These are phyloP conservation scores for Colletotrichum falcatum DNA, from an alignment of 2,329 filamentous ascomycete species.

Conservation along the genomic window DNA sequence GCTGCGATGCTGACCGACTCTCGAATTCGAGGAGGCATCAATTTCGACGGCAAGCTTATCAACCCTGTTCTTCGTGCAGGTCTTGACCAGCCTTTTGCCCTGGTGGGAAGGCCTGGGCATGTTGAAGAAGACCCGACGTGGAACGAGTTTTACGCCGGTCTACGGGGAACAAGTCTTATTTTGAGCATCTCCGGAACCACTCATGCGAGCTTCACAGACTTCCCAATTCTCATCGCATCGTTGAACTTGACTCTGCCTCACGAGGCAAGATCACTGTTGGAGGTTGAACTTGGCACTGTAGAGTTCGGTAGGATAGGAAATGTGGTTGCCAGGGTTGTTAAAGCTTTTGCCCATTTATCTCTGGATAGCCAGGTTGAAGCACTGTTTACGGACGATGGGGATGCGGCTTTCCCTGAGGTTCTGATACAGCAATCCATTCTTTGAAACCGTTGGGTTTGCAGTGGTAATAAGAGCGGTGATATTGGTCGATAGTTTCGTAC, in stretches of 20 bases:
- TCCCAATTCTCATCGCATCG: conserved; percentile 45
- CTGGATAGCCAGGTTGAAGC: not conserved
- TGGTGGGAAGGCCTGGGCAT: conserved; percentile 49
- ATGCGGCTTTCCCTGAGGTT: conserved; percentile 22
- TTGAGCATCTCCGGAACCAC: conserved; percentile 44
- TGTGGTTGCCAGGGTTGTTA: conserved; percentile 22
- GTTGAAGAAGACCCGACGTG: conserved; percentile 48
- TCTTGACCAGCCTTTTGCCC: conserved; percentile 47
- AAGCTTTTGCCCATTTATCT: conserved; percentile 18
- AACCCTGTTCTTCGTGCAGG: conserved; percentile 47
- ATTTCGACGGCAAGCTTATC: conserved; percentile 55
- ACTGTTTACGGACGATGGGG: conserved; percentile 2
- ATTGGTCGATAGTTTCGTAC: not conserved
- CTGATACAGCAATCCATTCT: not conserved
- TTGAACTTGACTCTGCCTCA: conserved; percentile 44
- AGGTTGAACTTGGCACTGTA: conserved; percentile 38
- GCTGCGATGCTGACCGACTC: conserved; percentile 48
- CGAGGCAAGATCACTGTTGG: conserved; percentile 17
- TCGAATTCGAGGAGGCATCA: conserved; percentile 52
- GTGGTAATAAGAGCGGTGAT: not conserved
- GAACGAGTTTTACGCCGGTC: conserved; percentile 47
- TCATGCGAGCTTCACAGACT: conserved; percentile 51
- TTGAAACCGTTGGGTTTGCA: not conserved
- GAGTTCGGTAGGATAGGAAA: conserved; percentile 12
- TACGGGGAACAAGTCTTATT: conserved; percentile 46